phyloP scores from a whole-genome alignment of 257 asterid species.

The Nicotiana tabacum region DNA sequence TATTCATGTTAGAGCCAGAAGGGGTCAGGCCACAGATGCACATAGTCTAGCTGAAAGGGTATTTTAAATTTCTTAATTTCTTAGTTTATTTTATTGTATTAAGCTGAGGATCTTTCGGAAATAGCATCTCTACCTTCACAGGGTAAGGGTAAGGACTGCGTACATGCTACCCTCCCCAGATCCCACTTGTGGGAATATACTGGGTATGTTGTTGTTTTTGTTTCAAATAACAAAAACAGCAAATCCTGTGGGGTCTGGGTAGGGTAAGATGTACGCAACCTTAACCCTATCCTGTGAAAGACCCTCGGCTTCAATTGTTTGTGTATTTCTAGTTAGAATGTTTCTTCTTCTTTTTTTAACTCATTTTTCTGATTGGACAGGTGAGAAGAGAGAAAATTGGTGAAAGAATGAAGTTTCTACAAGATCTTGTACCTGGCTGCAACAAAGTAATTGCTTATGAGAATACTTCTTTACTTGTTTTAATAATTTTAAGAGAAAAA shows the following conservation, averaged over 20 bases:
- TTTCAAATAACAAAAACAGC: too few relatives aligned
- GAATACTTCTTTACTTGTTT: background rate
- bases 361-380: slow-evolving; percentile 23
- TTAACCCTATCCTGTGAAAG: too few relatives aligned
- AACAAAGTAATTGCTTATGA: slow-evolving; percentile 47
- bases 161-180: too few relatives aligned
- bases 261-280: too few relatives aligned
- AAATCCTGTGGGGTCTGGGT: too few relatives aligned
- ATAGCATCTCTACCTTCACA: too few relatives aligned
- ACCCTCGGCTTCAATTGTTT: background rate
- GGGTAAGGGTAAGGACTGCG: too few relatives aligned
- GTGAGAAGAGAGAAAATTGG: slow-evolving; percentile 89
- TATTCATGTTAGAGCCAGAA: slow-evolving; percentile 93
- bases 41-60: slow-evolving; percentile 97
- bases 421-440: slow-evolving; percentile 97
- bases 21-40: slow-evolving; percentile 95
- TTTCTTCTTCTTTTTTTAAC: background rate
- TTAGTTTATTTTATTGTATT: too few relatives aligned
- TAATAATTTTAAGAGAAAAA: background rate
- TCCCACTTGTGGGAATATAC: too few relatives aligned
- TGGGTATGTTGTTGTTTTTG: too few relatives aligned
- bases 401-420: slow-evolving; percentile 81
- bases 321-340: background rate
- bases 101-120: too few relatives aligned
- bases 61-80: slow-evolving; percentile 1